A percentile compares a stretch with the other conserved stretches of the same genome.
Evolutionary conservation across 768 basidiomycete genomes (phyloP).

Genomic region (Russula ochroleuca): DNA sequence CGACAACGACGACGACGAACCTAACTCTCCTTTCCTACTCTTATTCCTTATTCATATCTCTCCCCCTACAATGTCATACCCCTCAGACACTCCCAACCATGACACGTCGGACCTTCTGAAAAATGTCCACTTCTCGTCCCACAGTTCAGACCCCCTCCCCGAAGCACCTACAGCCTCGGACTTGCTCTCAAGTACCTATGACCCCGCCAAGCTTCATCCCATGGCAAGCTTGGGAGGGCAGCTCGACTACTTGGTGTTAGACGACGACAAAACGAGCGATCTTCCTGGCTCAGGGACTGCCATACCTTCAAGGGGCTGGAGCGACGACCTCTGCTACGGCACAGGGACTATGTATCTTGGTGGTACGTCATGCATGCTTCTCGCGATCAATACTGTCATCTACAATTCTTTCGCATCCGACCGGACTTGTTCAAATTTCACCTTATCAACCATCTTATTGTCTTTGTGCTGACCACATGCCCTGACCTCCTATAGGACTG

Average conservation of each 20-base stretch:
- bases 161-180: constrained; percentile 77
- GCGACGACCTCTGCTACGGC: constrained; percentile 98
- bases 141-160: constrained; percentile 40
- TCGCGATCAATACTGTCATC: constrained; percentile 32
- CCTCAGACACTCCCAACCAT: constrained; percentile 2
- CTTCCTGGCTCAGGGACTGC: constrained; percentile 88
- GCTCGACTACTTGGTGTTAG: constrained; percentile 91
- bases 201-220: constrained; percentile 90
- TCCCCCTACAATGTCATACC: constrained; percentile 17
- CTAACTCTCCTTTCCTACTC: neutral
- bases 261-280: constrained; percentile 92
- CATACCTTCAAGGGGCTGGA: constrained; percentile 94
- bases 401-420: constrained; percentile 48
- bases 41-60: neutral
- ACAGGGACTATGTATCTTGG: constrained; percentile 98
- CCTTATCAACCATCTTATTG: constrained; percentile 56
- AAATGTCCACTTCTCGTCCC: constrained; percentile 30
- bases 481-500: constrained; percentile 72
- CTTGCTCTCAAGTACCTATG: constrained; percentile 81
- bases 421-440: constrained; percentile 40
- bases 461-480: constrained; percentile 72
- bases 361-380: constrained; percentile 56
- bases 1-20: constrained; percentile 18
- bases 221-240: constrained; percentile 88
- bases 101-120: constrained; percentile 25